phyloP scores from a whole-genome alignment of 495 filamentous ascomycete genomes.

The Letharia lupina region DNA sequence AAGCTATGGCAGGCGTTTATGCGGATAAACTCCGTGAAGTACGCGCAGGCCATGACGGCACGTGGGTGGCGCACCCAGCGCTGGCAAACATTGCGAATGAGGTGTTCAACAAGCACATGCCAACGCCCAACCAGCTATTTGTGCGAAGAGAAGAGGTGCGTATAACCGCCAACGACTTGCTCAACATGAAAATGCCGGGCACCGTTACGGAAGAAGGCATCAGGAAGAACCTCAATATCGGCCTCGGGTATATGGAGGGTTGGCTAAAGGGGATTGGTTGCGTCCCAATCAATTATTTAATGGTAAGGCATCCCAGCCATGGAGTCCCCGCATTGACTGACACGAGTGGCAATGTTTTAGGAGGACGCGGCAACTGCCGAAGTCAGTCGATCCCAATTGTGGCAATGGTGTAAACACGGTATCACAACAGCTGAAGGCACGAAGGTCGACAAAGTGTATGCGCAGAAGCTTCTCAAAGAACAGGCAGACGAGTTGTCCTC shows the following conservation, averaged over 20 bases:
- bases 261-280: constrained; percentile 94
- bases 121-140: constrained; percentile 95
- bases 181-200: constrained; percentile 98
- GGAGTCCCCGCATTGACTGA: constrained; percentile 6
- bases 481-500: constrained; percentile 66
- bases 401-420: constrained; percentile 91
- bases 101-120: constrained; percentile 98
- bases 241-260: constrained; percentile 96
- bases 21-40: constrained; percentile 96
- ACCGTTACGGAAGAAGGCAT: constrained; percentile 92
- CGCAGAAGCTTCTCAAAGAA: constrained; percentile 78
- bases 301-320: constrained; percentile 42
- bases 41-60: constrained; percentile 88
- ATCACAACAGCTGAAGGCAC: constrained; percentile 82
- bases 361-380: constrained; percentile 98
- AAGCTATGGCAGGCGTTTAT: constrained; percentile 86
- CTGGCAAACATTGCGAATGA: constrained; percentile 82
- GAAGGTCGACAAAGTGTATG: constrained; percentile 85
- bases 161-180: constrained; percentile 78
- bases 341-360: constrained; percentile 28
- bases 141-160: constrained; percentile 81
- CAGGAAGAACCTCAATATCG: constrained; percentile 96
- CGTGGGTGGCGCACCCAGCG: constrained; percentile 96
- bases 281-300: constrained; percentile 97
- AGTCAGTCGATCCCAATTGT: constrained; percentile 83